phyloP scores from a whole-genome alignment of 78 protist species.

The Dictyostelium purpureum region DNA sequence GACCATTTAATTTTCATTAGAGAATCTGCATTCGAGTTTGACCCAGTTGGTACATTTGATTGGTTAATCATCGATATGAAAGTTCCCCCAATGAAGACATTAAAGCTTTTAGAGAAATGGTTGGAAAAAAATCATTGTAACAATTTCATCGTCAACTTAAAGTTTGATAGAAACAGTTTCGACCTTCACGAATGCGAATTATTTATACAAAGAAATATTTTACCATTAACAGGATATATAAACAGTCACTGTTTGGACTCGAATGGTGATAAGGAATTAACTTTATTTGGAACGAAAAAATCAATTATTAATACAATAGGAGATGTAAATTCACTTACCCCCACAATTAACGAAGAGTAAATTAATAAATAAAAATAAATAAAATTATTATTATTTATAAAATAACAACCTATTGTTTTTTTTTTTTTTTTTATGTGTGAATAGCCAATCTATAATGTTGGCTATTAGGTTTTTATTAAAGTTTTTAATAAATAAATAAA shows the following conservation, averaged over 20 bases:
- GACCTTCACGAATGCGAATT: background rate
- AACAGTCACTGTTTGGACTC: slow-evolving; percentile 21
- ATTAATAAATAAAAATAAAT: too few species aligned
- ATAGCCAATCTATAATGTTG: too few species aligned
- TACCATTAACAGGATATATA: background rate
- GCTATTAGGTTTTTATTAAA: too few species aligned
- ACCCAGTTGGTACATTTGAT: background rate
- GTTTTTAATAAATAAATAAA: background rate
- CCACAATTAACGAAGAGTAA: too few species aligned
- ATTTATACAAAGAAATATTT: background rate
- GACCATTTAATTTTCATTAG: background rate
- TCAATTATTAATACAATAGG: too few species aligned
- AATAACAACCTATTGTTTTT: too few species aligned
- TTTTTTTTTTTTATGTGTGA: too few species aligned
- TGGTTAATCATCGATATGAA: slow-evolving; percentile 56
- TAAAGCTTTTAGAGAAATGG: background rate
- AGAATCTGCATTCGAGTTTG: background rate
- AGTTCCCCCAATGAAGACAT: slow-evolving; percentile 26
- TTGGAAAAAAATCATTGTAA: background rate
- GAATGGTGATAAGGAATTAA: slow-evolving; percentile 13
- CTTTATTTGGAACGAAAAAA: slow-evolving; percentile 49
- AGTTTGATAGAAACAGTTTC: background rate
- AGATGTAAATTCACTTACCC: too few species aligned
- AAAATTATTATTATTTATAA: too few species aligned
- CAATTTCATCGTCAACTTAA: slow-evolving; percentile 19